phyloP scores from a whole-genome alignment of 768 basidiomycete genomes.

The Tulasnella sp. region DNA sequence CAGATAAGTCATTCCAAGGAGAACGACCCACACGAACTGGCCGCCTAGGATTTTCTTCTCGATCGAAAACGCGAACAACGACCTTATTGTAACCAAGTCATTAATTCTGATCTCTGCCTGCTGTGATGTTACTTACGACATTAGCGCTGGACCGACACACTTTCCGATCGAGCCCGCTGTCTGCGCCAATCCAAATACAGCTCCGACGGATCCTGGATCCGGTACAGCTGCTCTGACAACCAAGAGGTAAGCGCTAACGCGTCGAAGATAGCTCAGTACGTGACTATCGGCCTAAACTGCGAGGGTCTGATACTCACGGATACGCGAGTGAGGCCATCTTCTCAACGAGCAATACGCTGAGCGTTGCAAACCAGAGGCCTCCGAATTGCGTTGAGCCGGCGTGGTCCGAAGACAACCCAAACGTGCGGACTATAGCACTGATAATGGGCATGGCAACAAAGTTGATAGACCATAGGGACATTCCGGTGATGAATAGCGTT shows the following conservation, averaged over 20 bases:
- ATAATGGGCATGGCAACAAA: not conserved
- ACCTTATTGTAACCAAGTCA: not conserved
- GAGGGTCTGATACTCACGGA: not conserved
- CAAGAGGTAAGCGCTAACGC: not conserved
- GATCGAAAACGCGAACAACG: constrained; percentile 24
- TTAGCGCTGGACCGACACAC: not conserved
- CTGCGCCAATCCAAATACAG: not conserved
- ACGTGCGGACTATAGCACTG: not conserved
- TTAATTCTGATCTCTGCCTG: not conserved
- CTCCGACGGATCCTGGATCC: not conserved
- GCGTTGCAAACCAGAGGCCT: not conserved
- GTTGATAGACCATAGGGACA: constrained; percentile 6
- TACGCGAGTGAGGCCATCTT: not conserved
- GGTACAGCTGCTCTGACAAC: not conserved
- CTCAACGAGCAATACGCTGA: not conserved
- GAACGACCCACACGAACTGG: constrained; percentile 23
- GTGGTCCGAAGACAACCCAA: not conserved
- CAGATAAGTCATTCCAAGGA: not conserved
- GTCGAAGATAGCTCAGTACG: not conserved
- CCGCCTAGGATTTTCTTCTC: constrained; percentile 19
- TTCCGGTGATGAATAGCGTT: not conserved
- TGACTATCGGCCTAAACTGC: not conserved
- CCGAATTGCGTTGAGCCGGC: not conserved
- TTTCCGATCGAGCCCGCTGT: not conserved
- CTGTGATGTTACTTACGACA: not conserved